Conservation (phyloP, 2,329 filamentous ascomycete species). For the Emericellopsis atlantica region DNA sequence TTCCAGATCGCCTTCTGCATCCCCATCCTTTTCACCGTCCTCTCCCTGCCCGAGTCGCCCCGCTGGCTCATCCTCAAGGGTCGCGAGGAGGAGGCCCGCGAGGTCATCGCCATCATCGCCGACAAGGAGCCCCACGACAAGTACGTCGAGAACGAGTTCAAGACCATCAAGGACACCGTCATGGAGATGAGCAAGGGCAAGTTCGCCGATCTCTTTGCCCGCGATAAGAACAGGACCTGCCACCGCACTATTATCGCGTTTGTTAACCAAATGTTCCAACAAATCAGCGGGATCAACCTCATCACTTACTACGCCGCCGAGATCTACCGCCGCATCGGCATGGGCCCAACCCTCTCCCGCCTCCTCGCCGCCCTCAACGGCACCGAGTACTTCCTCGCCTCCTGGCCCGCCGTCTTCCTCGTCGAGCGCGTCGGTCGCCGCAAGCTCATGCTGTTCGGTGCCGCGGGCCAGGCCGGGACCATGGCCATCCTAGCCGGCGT, state of each 20-base stretch:
- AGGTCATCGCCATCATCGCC: conserved; percentile 38
- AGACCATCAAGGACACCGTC: conserved; percentile 53
- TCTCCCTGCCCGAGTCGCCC: conserved; percentile 41
- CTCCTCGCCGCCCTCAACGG: conserved; percentile 34
- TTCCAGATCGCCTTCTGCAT: conserved; percentile 44
- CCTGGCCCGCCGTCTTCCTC: conserved; percentile 47
- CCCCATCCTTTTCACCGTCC: conserved; percentile 39
- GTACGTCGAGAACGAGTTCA: conserved; percentile 44
- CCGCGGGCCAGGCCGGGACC: conserved; percentile 43
- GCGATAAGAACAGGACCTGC: conserved; percentile 41
- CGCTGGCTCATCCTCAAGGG: conserved; percentile 33
- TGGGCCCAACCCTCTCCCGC: conserved; percentile 40
- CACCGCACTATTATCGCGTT: conserved; percentile 49
- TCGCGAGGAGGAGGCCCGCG: conserved; percentile 30
- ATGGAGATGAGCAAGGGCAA: conserved; percentile 52
- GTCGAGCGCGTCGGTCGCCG: conserved; percentile 56
- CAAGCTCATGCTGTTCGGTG: conserved; percentile 60
- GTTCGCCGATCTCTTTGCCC: conserved; percentile 44
- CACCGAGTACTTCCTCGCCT: conserved; percentile 46
- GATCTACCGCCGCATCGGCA: conserved; percentile 43
- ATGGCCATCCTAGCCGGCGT: conserved; percentile 52
- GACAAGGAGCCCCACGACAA: conserved; percentile 40
- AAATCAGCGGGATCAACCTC: conserved; percentile 49
- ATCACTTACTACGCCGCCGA: conserved; percentile 51
- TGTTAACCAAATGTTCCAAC: conserved; percentile 51